Percentiles rank a stretch among this genome's conserved stretches.
phyloP scores from a whole-genome alignment of 768 basidiomycete species.

The Tulasnella sp. region DNA sequence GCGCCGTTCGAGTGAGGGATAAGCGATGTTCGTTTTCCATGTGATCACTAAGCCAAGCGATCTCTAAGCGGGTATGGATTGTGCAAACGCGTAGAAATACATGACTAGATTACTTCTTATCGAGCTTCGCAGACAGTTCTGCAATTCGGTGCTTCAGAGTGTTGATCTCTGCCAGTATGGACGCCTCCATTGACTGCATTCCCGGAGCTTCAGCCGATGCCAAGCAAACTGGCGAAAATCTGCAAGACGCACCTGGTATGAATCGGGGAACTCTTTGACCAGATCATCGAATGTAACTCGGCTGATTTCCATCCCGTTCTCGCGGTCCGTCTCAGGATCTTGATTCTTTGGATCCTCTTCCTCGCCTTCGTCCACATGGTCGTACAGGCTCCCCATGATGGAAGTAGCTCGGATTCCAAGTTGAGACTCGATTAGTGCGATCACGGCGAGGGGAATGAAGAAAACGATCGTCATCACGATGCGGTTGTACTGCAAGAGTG shows the following conservation, averaged over 20 bases:
- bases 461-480: constrained; percentile 79
- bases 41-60: not conserved
- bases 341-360: constrained; percentile 57
- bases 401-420: constrained; percentile 52
- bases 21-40: not conserved
- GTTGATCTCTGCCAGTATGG: constrained; percentile 65
- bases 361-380: constrained; percentile 58
- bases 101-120: not conserved
- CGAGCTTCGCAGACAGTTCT: constrained; percentile 22
- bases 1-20: not conserved
- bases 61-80: not conserved
- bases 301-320: constrained; percentile 67
- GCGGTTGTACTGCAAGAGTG: constrained; percentile 64
- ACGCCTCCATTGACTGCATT: constrained; percentile 67
- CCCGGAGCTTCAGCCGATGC: constrained; percentile 28
- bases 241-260: constrained; percentile 58
- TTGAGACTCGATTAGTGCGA: constrained; percentile 76
- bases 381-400: constrained; percentile 74
- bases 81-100: not conserved
- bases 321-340: constrained; percentile 64
- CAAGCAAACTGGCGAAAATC: constrained; percentile 7
- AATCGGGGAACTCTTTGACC: constrained; percentile 73
- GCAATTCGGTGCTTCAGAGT: constrained; percentile 51
- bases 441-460: constrained; percentile 71
- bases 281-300: constrained; percentile 71